Evolutionary conservation across 768 basidiomycete genomes (phyloP), one percentile per base, ranked within the genome.

Genomic region (Amanita subjunquillea): DNA sequence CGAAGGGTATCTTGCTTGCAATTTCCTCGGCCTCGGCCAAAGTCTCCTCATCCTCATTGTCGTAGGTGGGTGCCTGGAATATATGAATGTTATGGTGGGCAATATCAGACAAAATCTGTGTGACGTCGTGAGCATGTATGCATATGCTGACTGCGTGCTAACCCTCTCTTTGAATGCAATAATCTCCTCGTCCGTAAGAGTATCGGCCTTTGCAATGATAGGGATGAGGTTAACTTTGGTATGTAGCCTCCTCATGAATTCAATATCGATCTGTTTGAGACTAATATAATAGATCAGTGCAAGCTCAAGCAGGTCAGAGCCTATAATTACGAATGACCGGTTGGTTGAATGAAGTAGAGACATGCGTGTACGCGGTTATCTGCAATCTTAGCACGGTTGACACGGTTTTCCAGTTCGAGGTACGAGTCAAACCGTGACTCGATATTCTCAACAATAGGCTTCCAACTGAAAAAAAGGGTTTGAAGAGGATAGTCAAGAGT

Each of bases 281-380:
- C 94, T 97, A 58, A 6, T 23, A 42, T 45, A 10, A n/a, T 45
- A 34, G 3, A 44, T 51, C 45, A 50, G 44, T 8, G 34, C 39
- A n/a, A 29, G 9, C 29, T 56, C 8, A 54, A 43, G 15, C 12
- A n/a, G 12, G 53, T 32, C 37, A 65, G 44, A 25, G 25, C 41
- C 12, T 45, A 32, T 32, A 72, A 91, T 72, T 67, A 96, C 91
- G 94, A 85, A 68, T 99, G 96, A 55, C 96, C 95, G 1, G 95
- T 98, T 34, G 96, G 92, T 64, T 98, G 93, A 59, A 99, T 94
- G 68, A 99, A 99, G 76, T 99, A 99, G 53, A 99, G 77, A 69
- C 96, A 98, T 13, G 96, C 96, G 66, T 99, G 96, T 39, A 99
- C 89, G 44, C 96, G 86, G 73, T 97, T 97, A 74, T 99, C 96